Evolutionary conservation across 2,329 filamentous ascomycete genomes (phyloP), one percentile per base, ranked within the genome.

Genomic region (Macrophomina phaseolina): DNA sequence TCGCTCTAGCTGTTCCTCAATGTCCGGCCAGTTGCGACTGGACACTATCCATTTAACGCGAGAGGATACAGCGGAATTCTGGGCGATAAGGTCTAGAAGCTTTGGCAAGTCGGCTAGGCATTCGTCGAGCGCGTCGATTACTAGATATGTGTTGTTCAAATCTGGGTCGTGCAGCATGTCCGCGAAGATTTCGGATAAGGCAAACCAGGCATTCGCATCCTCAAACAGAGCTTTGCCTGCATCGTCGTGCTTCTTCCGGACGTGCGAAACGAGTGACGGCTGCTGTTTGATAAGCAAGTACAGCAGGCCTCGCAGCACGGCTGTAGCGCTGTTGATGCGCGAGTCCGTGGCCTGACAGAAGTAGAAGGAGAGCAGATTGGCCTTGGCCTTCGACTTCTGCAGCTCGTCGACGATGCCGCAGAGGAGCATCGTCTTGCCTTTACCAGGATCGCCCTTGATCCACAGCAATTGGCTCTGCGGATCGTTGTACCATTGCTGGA

Each of bases 261-360:
- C 4, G 68, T 83, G 71, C 1, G 69, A 70, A 1, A 79, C 64
- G 0, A 83, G 74, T 2, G 67, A 69, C 28, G 72, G 72, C 1
- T 80, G 69, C 65, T 81, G 71, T 0, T 66, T 49, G 1, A 80
- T 60, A 0, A 86, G 73, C 12, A 79, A 40, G 51, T 77, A 82
- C 0, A 85, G 74, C 0, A 86, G 73, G 0, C 83, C 81, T 0
- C 80, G 77, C 1, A 85, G 69, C 0, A 84, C 78, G 0, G 81
- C 74, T 0, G 70, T 75, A 1, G 18, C 18, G 18, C 18, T 18
- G 18, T 18, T 18, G 18, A 18, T 18, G 18, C 18, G 18, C 18
- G 67, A 28, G 53, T 83, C 71, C 4, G 77, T 78, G 9, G 74
- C 73, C 69, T 85, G 77, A 69, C 80, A 85, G 72, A 85, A 81